Base-by-base conservation (phyloP, 345 rosid species). In the Syzygium jambos region DNA sequence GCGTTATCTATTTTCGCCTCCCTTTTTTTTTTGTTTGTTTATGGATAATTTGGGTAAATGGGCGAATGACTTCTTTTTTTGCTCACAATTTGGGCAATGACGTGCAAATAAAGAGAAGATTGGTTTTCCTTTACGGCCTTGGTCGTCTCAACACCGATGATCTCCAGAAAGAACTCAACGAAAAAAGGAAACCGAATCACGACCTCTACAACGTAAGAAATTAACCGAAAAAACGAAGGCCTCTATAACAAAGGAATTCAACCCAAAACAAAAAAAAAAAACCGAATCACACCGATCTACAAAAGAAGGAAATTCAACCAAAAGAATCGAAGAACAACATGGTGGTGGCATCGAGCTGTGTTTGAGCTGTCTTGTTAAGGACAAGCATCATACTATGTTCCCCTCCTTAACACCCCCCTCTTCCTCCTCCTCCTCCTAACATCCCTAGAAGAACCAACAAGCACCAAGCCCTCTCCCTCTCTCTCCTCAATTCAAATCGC, bases 291-390 rank as follows among this genome's bases (percentile, higher is more conserved):
- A 17, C 12, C 19, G 23, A 34, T 12, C 43, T 34, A 12, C 6
- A 4, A 17, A 41, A 11, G 16, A 4, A 17, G 17, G 5, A 34
- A 68, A 2, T 68, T 68, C 78, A 68, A 68, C 78, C 61, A 22
- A 68, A 68, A 34, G 14, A n/a, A 34, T 73, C 25, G 19, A n/a
- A 73, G 49, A 73, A 34, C 25, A 73, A 34, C 14, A 73, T 19
- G 80, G 80, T 12, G 49, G 49, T 73, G 94, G 91, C 78, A 88
- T 92, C 92, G 96, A 94, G 98, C 96, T 95, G 98, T 96, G 95
- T 87, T 93, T 87, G 92, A 94, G 98, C 95, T 96, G 98, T 94
- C 95, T 87, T 87, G 89, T 86, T 34, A 34, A 73, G 25, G 80
- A 34, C 85, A 77, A 89, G 87, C 61, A 91, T 88, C 89, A 92